Conservation (phyloP, 495 filamentous ascomycete genomes). For the Terfezia claveryi region DNA sequence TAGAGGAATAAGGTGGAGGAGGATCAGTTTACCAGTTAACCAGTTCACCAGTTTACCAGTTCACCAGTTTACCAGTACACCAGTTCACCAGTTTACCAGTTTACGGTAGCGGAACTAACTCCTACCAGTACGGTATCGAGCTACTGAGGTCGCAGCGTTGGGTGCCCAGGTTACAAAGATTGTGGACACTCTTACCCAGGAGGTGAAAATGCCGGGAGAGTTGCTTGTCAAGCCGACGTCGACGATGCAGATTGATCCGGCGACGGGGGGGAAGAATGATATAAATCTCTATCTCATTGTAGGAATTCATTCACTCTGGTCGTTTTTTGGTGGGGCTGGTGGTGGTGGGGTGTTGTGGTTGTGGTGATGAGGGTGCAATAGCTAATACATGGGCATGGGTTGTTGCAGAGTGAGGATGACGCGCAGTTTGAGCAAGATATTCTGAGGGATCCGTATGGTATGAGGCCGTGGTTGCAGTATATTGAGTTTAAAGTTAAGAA, state of each 20-base stretch:
- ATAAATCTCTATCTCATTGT: slow-evolving; percentile 59
- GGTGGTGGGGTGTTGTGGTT: too few species aligned
- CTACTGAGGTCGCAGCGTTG: background rate
- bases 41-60: too few species aligned
- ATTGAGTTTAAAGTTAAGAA: slow-evolving; percentile 77
- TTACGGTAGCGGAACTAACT: too few species aligned
- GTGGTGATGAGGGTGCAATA: too few species aligned
- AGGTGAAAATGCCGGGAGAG: slow-evolving; percentile 34
- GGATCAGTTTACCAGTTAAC: too few species aligned
- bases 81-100: too few species aligned
- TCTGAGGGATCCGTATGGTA: slow-evolving; percentile 57
- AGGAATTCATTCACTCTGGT: background rate
- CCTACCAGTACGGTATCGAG: too few species aligned
- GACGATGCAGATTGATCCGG: slow-evolving; percentile 18
- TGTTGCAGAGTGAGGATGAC: slow-evolving; percentile 53
- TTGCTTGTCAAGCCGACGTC: slow-evolving; percentile 25
- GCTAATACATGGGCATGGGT: too few species aligned
- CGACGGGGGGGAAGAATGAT: slow-evolving; percentile 10
- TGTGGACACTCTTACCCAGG: slow-evolving; percentile 5
- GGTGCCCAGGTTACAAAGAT: background rate
- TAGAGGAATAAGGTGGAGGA: too few species aligned
- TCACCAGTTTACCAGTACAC: too few species aligned
- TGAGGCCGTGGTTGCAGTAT: slow-evolving; percentile 92
- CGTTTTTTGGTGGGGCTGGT: background rate
- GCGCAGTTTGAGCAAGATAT: slow-evolving; percentile 92